Base-by-base conservation (phyloP, 1,284 basidiomycete species). In the Melampsora occidentalis region DNA sequence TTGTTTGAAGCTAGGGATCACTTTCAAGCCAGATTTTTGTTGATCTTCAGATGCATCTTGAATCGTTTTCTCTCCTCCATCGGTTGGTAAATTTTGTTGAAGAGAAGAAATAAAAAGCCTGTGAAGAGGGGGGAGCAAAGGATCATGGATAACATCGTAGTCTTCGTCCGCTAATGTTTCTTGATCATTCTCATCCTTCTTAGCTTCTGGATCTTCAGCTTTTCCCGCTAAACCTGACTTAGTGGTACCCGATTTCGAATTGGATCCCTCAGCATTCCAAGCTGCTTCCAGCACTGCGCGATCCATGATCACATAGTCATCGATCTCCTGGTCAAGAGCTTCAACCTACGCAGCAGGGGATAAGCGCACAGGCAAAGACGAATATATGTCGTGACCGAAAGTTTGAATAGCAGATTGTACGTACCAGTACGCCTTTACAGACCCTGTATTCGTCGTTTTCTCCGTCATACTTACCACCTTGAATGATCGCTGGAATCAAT, bases 401-500 rank as follows among this genome's bases (percentile, higher is more conserved):
- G 25, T 1, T 70, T 5, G 33, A 18, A 35, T 1, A 51, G 25
- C 78, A 77, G 76, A 39, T 68, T 46, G 72, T 35, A 85, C 88
- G 80, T 80, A 93, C 91, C 83, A 91, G 81, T 57, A 93, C 88
- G 28, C 92, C 92, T 81, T 89, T 89, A 78, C 79, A 81, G 12
- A 83, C 79, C 10, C 83, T 61, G 65, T 92, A 85, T 16, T 81
- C 86, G 86, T 79, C 86, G 84, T 75, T 86, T 85, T 71, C 86
- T 86, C 65, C 71, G 67, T 71, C 78, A 46, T 79, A 87, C 85
- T 80, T 85, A 86, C 77, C 69, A 0, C 68, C 72, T 4, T 70
- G 53, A 0, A 78, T 46, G 0, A 76, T 18, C 2, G 81, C 78
- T 1, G 79, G 79, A 66, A 85, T 84, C 48, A 92, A 81, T 68